Evolutionary conservation across 306 rosid species (phyloP).

Genomic region (Erythrophleum fordii): DNA sequence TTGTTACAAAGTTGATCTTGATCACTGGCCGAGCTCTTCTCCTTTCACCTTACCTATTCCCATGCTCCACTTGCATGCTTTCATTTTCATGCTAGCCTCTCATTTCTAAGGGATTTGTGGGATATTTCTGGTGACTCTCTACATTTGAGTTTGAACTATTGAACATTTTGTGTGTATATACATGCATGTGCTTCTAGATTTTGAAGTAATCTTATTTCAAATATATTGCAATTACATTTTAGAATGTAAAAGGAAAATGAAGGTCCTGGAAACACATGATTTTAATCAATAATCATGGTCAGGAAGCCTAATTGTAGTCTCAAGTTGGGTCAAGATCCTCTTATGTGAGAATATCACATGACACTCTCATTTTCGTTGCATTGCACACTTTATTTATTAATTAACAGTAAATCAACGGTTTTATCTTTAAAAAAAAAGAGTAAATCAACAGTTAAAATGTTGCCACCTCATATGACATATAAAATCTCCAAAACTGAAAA

Average conservation of each 20-base stretch:
- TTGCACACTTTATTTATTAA: neutral
- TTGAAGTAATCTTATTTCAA: neutral
- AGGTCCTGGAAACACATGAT: too few species aligned
- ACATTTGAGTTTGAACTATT: neutral
- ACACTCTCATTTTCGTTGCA: neutral
- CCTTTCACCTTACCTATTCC: neutral
- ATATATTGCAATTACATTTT: neutral
- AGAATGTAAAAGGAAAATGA: neutral
- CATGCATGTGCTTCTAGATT: neutral
- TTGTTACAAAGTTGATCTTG: neutral
- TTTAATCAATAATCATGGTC: too few species aligned
- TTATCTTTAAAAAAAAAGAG: neutral
- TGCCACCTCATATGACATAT: neutral
- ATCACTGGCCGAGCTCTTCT: neutral
- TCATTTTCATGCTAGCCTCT: neutral
- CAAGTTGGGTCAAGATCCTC: neutral
- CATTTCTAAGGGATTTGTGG: neutral
- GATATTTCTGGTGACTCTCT: neutral
- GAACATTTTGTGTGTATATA: neutral
- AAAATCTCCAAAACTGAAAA: neutral
- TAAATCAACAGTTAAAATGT: neutral
- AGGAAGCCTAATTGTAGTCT: neutral
- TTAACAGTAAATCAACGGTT: neutral
- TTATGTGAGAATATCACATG: neutral
- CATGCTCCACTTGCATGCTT: neutral